These are phyloP conservation scores for Clavispora phyllophila DNA, from an alignment of 805 yeast species.

Conservation along the genomic window DNA sequence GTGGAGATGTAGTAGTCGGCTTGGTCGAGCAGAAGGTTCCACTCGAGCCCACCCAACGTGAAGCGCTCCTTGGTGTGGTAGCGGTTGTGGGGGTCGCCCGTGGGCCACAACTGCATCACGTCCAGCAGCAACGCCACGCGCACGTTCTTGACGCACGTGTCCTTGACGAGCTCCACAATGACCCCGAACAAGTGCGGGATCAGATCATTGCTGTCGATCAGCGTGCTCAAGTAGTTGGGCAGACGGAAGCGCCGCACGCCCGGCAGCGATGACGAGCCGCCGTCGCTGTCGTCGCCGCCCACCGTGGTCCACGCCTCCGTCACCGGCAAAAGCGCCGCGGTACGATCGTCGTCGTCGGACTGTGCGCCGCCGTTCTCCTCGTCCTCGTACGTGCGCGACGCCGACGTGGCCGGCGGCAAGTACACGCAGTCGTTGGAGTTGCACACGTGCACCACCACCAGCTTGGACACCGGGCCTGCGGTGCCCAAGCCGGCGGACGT, in stretches of 20 bases:
- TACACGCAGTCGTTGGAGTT: constrained; percentile 37
- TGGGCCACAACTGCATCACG: constrained; percentile 48
- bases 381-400: constrained; percentile 39
- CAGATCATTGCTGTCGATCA: constrained; percentile 35
- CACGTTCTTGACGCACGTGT: constrained; percentile 33
- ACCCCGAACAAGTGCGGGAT: constrained; percentile 53
- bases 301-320: background rate
- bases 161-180: constrained; percentile 40
- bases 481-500: constrained; percentile 19
- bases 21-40: constrained; percentile 36
- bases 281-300: background rate
- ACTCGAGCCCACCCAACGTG: constrained; percentile 42
- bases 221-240: constrained; percentile 34
- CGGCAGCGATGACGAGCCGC: constrained; percentile 7
- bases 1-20: constrained; percentile 42
- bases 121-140: constrained; percentile 39
- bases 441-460: constrained; percentile 29
- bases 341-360: constrained; percentile 9
- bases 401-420: constrained; percentile 34
- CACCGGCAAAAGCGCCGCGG: constrained; percentile 3
- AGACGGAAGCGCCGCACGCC: constrained; percentile 23
- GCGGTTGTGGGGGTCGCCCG: constrained; percentile 47
- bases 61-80: constrained; percentile 42
- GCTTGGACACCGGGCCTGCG: constrained; percentile 22
- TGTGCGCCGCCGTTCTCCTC: constrained; percentile 33